These are phyloP conservation scores for Sanghuangporus weigelae DNA, from an alignment of 1,284 basidiomycete species.

Conservation along the genomic window DNA sequence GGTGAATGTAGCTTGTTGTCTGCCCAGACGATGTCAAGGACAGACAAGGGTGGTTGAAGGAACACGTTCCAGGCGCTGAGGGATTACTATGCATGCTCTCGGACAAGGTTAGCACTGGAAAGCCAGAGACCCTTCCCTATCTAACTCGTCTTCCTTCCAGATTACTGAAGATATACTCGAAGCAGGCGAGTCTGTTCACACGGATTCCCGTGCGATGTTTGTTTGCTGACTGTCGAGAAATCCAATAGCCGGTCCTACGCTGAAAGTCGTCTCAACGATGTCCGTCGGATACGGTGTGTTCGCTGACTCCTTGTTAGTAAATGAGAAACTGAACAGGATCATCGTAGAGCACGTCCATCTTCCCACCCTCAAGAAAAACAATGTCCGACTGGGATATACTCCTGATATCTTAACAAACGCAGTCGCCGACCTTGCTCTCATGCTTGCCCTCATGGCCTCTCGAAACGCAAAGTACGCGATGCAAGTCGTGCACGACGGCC, in stretches of 20 bases:
- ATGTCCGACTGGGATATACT: slow-evolving; percentile 83
- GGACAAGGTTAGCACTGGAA: slow-evolving; percentile 51
- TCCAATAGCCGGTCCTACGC: slow-evolving; percentile 55
- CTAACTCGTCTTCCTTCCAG: slow-evolving; percentile 29
- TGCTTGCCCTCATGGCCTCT: slow-evolving; percentile 89
- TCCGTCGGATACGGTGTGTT: slow-evolving; percentile 79
- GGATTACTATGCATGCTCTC: slow-evolving; percentile 68
- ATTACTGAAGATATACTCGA: slow-evolving; percentile 72
- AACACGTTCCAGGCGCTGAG: slow-evolving; percentile 60
- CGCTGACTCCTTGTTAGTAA: neutral
- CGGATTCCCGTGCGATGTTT: neutral
- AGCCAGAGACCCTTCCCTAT: neutral
- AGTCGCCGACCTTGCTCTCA: slow-evolving; percentile 83
- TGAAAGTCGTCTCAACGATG: slow-evolving; percentile 86
- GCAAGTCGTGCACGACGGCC: slow-evolving; percentile 60
- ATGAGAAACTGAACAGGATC: neutral
- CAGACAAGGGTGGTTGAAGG: slow-evolving; percentile 72
- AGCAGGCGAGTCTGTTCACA: slow-evolving; percentile 44
- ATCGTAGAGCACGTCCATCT: slow-evolving; percentile 77
- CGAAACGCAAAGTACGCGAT: slow-evolving; percentile 68
- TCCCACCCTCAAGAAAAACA: slow-evolving; percentile 51
- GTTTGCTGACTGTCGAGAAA: slow-evolving; percentile 2
- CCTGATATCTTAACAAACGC: slow-evolving; percentile 88
- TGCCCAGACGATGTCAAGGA: slow-evolving; percentile 69
- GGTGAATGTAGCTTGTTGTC: slow-evolving; percentile 46